Percentiles rank a stretch among this genome's conserved stretches.
Evolutionary conservation across 202 grass and related monocot genomes (phyloP).

Genomic region (Schoenoplectus triqueter): DNA sequence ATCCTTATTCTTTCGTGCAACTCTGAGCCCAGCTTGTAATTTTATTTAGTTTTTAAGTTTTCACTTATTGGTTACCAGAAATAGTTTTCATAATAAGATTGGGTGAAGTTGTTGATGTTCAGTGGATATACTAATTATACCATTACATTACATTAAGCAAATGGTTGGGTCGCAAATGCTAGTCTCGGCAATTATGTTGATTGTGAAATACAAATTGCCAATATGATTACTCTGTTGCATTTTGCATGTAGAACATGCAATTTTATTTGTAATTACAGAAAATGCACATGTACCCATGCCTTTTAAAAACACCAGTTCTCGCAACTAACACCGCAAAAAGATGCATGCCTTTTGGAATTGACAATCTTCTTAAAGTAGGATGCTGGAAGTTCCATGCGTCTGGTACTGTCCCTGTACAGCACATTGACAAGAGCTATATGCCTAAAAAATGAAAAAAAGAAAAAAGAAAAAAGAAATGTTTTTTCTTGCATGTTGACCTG

Average conservation of each 20-base stretch:
- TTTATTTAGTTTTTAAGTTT: background rate
- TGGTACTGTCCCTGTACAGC: background rate
- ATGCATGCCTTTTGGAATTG: background rate
- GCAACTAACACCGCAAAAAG: constrained; percentile 1
- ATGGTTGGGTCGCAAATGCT: background rate
- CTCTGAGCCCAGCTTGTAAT: background rate
- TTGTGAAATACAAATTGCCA: background rate
- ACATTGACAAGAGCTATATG: background rate
- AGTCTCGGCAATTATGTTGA: background rate
- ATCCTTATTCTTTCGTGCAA: background rate
- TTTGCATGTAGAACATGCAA: background rate
- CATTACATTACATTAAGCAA: background rate
- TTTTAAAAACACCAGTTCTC: background rate
- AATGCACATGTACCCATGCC: background rate
- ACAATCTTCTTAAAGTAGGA: background rate
- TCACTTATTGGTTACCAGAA: background rate
- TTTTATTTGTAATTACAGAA: constrained; percentile 23
- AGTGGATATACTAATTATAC: background rate
- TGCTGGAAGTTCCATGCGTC: background rate
- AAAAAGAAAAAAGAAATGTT: background rate
- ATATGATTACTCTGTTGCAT: background rate
- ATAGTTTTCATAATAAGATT: background rate
- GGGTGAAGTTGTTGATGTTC: constrained; percentile 2
- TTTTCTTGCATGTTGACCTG: background rate
- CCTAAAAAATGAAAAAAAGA: too few relatives aligned